Conservation (phyloP, 345 rosid species). For the Syzygium oleosum region DNA sequence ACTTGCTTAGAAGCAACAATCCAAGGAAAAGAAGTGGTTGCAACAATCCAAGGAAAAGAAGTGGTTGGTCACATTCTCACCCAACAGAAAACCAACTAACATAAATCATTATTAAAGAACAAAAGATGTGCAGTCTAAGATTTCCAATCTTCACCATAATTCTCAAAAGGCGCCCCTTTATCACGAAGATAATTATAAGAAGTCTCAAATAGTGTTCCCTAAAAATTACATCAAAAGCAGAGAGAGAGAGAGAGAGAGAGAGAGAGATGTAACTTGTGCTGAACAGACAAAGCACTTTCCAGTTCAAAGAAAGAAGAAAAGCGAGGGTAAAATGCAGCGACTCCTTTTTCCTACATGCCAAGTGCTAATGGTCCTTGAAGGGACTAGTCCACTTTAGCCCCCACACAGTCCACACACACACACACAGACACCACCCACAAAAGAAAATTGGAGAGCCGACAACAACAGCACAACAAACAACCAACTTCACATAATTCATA, state of each 20-base stretch:
- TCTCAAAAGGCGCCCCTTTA: constrained; percentile 1
- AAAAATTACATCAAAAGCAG: constrained; percentile 35
- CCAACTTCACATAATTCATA: constrained; percentile 38
- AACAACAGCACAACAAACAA: constrained; percentile 44
- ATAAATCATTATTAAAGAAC: background rate
- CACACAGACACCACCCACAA: background rate
- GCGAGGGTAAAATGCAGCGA: constrained; percentile 6
- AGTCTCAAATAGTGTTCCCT: constrained; percentile 13
- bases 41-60: background rate
- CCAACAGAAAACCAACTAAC: background rate
- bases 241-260: constrained; percentile 15
- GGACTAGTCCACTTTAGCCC: constrained; percentile 52
- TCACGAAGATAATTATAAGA: background rate
- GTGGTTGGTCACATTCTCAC: background rate
- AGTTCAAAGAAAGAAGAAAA: constrained; percentile 18
- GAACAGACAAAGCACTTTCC: constrained; percentile 53
- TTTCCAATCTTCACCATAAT: background rate
- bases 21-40: background rate
- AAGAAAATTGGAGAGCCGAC: constrained; percentile 22
- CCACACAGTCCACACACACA: constrained; percentile 23
- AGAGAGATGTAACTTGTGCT: constrained; percentile 17
- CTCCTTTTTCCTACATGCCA: constrained; percentile 37
- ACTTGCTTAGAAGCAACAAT: background rate
- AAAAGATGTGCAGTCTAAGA: background rate
- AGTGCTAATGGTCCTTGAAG: constrained; percentile 56